Evolutionary conservation across 192 early-diverging fungal genomes (phyloP), one percentile per base, ranked within the genome.

Genomic region (Gigaspora rosea): DNA sequence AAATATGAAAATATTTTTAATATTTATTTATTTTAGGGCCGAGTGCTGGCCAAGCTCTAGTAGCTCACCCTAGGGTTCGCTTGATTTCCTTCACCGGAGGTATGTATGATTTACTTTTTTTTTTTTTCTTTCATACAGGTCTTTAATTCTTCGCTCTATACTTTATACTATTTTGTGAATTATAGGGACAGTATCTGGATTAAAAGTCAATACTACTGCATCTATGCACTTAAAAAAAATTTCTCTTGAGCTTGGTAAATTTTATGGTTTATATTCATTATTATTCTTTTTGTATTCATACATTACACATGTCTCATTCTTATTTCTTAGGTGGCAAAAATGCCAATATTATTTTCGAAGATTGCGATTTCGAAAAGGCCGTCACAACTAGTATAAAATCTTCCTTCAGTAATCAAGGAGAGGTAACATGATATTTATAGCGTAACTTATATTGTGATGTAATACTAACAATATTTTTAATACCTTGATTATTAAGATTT

Each of bases 41-140:
- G 16, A 68, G 68, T 0, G 91, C 88, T 2, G 92, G 93, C 8
- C 84, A 85, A 47, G 83, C 89, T 4, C 85, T 94, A 15, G 90
- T 92, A 51, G 79, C 84, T 72, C 92, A 94, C 75, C 82, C 81
- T 33, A 82, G 88, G 71, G 91, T 94, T 32, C 84, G 85, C 2
- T 71, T 89, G 16, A 81, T 94, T 36, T 93, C 92, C 0, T 92
- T 94, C 79, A 94, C 92, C 1, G 92, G 92, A 11, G 91, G 90
- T 56, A 71, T 51, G 27, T 66, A 75, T 36, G 13, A 70, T 27
- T 33, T 10, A 7, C 13, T 22, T 22, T 49, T 32, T 52, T 49
- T 32, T 52, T 20, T 27, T 48, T 18, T 27, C 0, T 8, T 33
- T 27, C 27, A 27, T 27, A 27, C 27, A 1, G 27, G 1, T 27